phyloP scores from a whole-genome alignment of 352 stramenopile species.

The Pythium brassicae region DNA sequence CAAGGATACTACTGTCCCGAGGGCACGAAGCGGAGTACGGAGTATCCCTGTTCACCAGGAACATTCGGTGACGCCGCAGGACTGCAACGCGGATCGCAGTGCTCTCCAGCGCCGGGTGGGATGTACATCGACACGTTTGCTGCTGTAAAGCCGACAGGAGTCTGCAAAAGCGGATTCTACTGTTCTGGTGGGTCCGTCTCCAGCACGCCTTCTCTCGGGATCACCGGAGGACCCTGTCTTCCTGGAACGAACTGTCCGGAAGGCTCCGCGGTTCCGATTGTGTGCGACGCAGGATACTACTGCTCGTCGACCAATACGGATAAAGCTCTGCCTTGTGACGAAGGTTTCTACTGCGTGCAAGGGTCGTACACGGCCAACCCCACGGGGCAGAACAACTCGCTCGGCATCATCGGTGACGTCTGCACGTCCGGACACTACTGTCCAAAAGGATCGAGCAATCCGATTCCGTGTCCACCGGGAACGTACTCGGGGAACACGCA shows the following conservation, averaged over 20 bases:
- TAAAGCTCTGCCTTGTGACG: constrained; percentile 56
- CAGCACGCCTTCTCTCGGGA: constrained; percentile 34
- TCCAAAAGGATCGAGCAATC: constrained; percentile 69
- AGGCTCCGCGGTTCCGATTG: constrained; percentile 75
- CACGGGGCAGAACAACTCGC: constrained; percentile 63
- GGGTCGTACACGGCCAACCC: constrained; percentile 73
- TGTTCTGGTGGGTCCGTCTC: constrained; percentile 61
- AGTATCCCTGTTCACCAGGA: constrained; percentile 75
- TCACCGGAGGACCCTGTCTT: constrained; percentile 68
- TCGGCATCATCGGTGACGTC: constrained; percentile 70
- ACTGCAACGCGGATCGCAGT: constrained; percentile 44
- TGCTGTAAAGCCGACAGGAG: constrained; percentile 35
- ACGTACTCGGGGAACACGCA: constrained; percentile 71
- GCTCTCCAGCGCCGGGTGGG: constrained; percentile 56
- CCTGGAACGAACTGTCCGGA: constrained; percentile 85
- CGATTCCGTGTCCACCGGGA: constrained; percentile 67
- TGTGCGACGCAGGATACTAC: constrained; percentile 76
- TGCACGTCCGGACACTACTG: constrained; percentile 78
- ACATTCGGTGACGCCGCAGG: constrained; percentile 64
- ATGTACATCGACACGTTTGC: constrained; percentile 58
- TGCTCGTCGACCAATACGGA: constrained; percentile 77
- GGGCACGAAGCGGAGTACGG: constrained; percentile 37
- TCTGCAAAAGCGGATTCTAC: constrained; percentile 83
- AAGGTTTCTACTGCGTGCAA: constrained; percentile 88
- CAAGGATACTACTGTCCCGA: constrained; percentile 80